Conservation (phyloP, 2,329 filamentous ascomycete genomes). For the Periglandula ipomoeae region DNA sequence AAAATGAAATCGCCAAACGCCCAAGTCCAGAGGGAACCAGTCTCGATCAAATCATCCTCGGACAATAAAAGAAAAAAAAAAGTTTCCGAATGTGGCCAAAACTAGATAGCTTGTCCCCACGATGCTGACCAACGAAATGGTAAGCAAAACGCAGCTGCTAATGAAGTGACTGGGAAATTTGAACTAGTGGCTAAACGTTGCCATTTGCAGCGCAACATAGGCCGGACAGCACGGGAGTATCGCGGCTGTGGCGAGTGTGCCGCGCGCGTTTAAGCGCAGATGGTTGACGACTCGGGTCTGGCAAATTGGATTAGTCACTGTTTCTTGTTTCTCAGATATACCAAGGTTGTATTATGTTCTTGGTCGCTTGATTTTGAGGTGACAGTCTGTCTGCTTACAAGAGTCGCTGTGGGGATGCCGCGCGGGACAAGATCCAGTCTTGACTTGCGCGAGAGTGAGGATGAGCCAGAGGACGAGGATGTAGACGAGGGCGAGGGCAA, state of each 20-base stretch:
- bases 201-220: background rate
- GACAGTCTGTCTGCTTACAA: too few relatives aligned
- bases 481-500: background rate
- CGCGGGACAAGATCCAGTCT: background rate
- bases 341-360: too few relatives aligned
- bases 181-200: background rate
- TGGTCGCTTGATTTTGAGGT: too few relatives aligned
- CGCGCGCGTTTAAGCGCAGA: background rate
- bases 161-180: too few relatives aligned
- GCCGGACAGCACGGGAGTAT: background rate
- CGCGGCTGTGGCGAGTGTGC: background rate
- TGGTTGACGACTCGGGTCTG: background rate
- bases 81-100: too few relatives aligned
- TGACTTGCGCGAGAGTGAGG: background rate
- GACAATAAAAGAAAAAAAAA: background rate
- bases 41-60: too few relatives aligned
- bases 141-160: background rate
- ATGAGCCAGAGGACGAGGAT: background rate
- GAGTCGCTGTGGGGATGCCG: too few relatives aligned
- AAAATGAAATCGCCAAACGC: too few relatives aligned
- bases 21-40: too few relatives aligned
- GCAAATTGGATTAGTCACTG: too few relatives aligned
- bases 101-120: background rate
- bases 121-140: slow-evolving; percentile 2
- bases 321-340: too few relatives aligned